Evolutionary conservation across 768 basidiomycete genomes (phyloP).

Genomic region (Leccinum pellstonianum): DNA sequence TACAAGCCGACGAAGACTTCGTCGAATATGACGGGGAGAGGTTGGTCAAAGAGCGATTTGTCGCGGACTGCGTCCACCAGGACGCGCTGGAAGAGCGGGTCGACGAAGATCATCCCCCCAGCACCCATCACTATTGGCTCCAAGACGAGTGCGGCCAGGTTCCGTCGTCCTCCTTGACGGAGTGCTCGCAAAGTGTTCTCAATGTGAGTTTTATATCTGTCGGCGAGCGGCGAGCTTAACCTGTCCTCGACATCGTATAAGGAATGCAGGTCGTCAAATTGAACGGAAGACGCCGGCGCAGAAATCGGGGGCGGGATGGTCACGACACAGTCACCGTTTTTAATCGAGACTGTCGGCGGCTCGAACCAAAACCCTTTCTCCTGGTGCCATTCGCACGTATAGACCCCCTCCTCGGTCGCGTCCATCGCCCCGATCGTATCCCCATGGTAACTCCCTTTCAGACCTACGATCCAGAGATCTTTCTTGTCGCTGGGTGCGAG

Average conservation of each 20-base stretch:
- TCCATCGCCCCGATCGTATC: slow-evolving; percentile 99
- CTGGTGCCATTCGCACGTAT: slow-evolving; percentile 94
- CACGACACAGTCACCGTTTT: slow-evolving; percentile 55
- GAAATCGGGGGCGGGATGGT: slow-evolving; percentile 52
- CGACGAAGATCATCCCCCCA: slow-evolving; percentile 96
- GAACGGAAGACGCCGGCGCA: slow-evolving; percentile 22
- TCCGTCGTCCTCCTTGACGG: slow-evolving; percentile 37
- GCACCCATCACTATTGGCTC: slow-evolving; percentile 95
- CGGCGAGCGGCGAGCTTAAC: slow-evolving; percentile 58
- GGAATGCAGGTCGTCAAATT: slow-evolving; percentile 45
- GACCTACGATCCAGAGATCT: slow-evolving; percentile 73
- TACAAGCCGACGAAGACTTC: slow-evolving; percentile 96
- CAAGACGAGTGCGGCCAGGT: slow-evolving; percentile 74
- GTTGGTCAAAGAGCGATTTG: slow-evolving; percentile 37
- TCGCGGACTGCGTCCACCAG: slow-evolving; percentile 79
- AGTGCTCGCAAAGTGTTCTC: slow-evolving; percentile 47
- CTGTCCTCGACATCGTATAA: slow-evolving; percentile 73
- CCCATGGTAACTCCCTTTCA: slow-evolving; percentile 94
- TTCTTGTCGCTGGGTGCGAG: slow-evolving; percentile 42
- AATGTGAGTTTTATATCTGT: slow-evolving; percentile 62
- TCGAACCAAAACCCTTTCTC: slow-evolving; percentile 94
- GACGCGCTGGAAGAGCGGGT: slow-evolving; percentile 92
- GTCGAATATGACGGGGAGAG: slow-evolving; percentile 90
- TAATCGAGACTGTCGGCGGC: slow-evolving; percentile 74
- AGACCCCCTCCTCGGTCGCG: slow-evolving; percentile 87